phyloP scores from a whole-genome alignment of 495 filamentous ascomycete species.

The Lasiosphaeria ovina region DNA sequence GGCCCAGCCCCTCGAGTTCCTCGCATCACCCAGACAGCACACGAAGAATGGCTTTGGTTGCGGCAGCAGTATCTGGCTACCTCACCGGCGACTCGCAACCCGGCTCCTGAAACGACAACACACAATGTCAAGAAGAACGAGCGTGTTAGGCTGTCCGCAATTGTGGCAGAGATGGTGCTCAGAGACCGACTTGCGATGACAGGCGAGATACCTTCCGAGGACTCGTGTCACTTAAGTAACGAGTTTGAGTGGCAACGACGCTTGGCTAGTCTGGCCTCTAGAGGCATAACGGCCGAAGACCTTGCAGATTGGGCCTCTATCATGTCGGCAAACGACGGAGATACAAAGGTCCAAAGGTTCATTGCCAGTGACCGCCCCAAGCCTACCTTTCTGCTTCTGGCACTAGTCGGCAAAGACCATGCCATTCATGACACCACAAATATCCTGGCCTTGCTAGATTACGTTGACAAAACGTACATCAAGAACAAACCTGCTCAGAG shows the following conservation, averaged over 20 bases:
- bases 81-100: too few relatives aligned
- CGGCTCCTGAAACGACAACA: too few relatives aligned
- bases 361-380: conserved; percentile 31
- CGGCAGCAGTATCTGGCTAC: too few relatives aligned
- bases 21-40: too few relatives aligned
- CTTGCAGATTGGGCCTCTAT: conserved; percentile 45
- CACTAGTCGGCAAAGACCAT: conserved; percentile 35
- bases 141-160: too few relatives aligned
- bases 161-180: not conserved
- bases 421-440: conserved; percentile 26
- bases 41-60: too few relatives aligned
- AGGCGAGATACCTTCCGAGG: conserved; percentile 1
- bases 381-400: conserved; percentile 38
- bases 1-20: too few relatives aligned
- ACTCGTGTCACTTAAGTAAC: conserved; percentile 21
- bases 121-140: too few relatives aligned
- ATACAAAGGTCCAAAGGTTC: conserved; percentile 35
- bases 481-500: not conserved
- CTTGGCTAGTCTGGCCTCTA: conserved; percentile 22
- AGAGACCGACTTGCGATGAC: conserved; percentile 21
- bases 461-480: conserved; percentile 33
- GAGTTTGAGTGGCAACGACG: conserved; percentile 31
- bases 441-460: conserved; percentile 32
- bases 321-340: conserved; percentile 33
- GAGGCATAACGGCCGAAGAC: conserved; percentile 27